Evolutionary conservation across 2,329 filamentous ascomycete species (phyloP).

Genomic region (Fonsecaea monophora): DNA sequence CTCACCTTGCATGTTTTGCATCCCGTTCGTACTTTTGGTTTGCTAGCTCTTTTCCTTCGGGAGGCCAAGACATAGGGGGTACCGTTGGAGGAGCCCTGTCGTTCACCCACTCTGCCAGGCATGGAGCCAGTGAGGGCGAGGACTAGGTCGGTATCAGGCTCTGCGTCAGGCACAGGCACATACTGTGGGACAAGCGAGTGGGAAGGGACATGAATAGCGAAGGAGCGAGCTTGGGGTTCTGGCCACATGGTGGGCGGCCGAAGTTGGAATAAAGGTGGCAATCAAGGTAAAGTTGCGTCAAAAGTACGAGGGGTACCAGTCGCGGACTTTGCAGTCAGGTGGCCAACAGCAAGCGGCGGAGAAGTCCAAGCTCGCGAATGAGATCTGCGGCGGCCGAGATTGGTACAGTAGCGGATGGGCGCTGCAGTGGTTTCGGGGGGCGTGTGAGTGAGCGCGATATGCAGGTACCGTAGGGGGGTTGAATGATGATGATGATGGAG

Average conservation of each 20-base stretch:
- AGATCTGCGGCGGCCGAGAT: conserved; percentile 27
- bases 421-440: conserved; percentile 17
- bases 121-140: conserved; percentile 10
- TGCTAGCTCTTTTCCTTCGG: conserved; percentile 35
- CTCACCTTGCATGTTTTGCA: conserved; percentile 40
- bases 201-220: conserved; percentile 22
- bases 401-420: conserved; percentile 12
- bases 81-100: conserved; percentile 7
- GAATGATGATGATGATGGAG: conserved; percentile 15
- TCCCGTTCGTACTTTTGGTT: conserved; percentile 41
- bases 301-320: conserved; percentile 33
- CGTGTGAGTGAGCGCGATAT: conserved; percentile 25
- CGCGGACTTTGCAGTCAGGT: conserved; percentile 18
- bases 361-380: conserved; percentile 25
- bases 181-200: conserved; percentile 24
- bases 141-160: conserved; percentile 14
- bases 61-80: conserved; percentile 21
- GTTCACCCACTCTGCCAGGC: conserved; percentile 1
- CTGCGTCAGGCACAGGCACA: conserved; percentile 21
- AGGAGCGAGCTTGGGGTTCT: conserved; percentile 19
- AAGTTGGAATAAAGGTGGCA: conserved; percentile 22
- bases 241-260: conserved; percentile 28
- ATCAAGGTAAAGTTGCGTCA: conserved; percentile 21
- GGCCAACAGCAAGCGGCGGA: conserved; percentile 18
- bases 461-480: conserved; percentile 26